Evolutionary conservation across 1,139 yeast genomes (phyloP).

Genomic region (Saccharomycopsis phalli): DNA sequence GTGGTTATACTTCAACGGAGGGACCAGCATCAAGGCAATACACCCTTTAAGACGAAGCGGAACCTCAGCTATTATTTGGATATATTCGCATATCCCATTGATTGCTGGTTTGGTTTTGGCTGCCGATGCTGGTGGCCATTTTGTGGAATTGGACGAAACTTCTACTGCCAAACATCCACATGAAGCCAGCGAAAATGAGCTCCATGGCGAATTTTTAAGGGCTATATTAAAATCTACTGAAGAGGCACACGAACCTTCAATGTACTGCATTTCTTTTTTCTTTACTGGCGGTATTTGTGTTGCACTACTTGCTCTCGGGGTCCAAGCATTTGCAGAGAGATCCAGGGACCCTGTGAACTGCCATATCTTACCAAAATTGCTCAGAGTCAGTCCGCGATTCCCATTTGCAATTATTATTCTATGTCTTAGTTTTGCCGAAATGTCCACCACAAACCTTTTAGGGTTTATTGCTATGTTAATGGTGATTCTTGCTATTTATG

Average conservation of each 20-base stretch:
- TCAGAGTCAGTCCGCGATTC: slow-evolving; percentile 34
- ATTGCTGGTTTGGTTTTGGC: slow-evolving; percentile 44
- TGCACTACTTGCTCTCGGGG: slow-evolving; percentile 30
- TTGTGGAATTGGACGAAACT: slow-evolving; percentile 23
- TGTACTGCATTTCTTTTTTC: slow-evolving; percentile 37
- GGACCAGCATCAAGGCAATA: slow-evolving; percentile 39
- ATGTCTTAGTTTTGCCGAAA: slow-evolving; percentile 38
- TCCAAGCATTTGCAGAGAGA: slow-evolving; percentile 34
- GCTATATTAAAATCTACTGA: slow-evolving; percentile 11
- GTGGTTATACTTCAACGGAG: slow-evolving; percentile 50
- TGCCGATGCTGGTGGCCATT: slow-evolving; percentile 57
- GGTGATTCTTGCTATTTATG: slow-evolving; percentile 31
- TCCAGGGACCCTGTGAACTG: slow-evolving; percentile 31
- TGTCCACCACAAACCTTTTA: slow-evolving; percentile 36
- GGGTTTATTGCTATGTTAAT: slow-evolving; percentile 35
- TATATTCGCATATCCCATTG: slow-evolving; percentile 44
- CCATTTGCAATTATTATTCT: slow-evolving; percentile 29
- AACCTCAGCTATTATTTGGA: slow-evolving; percentile 39
- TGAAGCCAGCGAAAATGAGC: slow-evolving; percentile 14
- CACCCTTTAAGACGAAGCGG: slow-evolving; percentile 50
- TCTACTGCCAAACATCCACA: slow-evolving; percentile 21
- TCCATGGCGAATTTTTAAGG: slow-evolving; percentile 5
- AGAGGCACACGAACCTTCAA: slow-evolving; percentile 22
- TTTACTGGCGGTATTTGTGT: slow-evolving; percentile 44
- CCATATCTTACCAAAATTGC: slow-evolving; percentile 30